phyloP scores from a whole-genome alignment of 345 rosid genomes.

The Rhodomyrtus tomentosa region DNA sequence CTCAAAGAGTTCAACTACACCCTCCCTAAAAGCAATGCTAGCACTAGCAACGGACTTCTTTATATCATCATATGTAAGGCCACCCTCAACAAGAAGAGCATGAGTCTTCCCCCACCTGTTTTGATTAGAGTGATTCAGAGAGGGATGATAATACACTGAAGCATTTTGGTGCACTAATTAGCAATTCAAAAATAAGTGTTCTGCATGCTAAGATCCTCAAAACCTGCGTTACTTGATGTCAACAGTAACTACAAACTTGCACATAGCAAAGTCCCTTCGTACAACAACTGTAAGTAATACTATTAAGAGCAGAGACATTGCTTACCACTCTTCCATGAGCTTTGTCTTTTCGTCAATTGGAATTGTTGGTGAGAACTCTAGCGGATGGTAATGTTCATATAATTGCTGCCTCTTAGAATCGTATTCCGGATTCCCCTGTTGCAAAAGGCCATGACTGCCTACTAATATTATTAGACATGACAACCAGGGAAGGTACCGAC shows the following conservation, averaged over 20 bases:
- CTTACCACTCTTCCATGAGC: slow-evolving; percentile 94
- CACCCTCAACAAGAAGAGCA: slow-evolving; percentile 79
- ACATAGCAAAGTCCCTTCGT: neutral
- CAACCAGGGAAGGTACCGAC: neutral
- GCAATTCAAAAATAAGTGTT: neutral
- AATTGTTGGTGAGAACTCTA: slow-evolving; percentile 60
- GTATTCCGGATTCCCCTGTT: slow-evolving; percentile 59
- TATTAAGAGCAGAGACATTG: neutral
- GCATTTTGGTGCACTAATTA: neutral
- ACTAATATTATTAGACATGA: slow-evolving; percentile 2
- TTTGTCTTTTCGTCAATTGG: slow-evolving; percentile 70
- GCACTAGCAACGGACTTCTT: slow-evolving; percentile 52
- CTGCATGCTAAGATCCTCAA: neutral
- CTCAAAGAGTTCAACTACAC: slow-evolving; percentile 62
- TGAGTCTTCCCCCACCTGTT: slow-evolving; percentile 87
- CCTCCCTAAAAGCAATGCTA: slow-evolving; percentile 70
- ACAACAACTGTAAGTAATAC: neutral
- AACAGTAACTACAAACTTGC: neutral
- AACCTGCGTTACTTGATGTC: neutral
- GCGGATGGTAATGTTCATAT: slow-evolving; percentile 61
- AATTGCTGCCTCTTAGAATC: slow-evolving; percentile 68
- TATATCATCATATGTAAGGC: slow-evolving; percentile 68
- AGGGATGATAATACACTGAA: neutral
- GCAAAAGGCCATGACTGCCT: slow-evolving; percentile 83
- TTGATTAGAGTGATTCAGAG: neutral